Evolutionary conservation across 192 early-diverging fungal genomes (phyloP).

Genomic region (Thoreauomyces humboldtii): DNA sequence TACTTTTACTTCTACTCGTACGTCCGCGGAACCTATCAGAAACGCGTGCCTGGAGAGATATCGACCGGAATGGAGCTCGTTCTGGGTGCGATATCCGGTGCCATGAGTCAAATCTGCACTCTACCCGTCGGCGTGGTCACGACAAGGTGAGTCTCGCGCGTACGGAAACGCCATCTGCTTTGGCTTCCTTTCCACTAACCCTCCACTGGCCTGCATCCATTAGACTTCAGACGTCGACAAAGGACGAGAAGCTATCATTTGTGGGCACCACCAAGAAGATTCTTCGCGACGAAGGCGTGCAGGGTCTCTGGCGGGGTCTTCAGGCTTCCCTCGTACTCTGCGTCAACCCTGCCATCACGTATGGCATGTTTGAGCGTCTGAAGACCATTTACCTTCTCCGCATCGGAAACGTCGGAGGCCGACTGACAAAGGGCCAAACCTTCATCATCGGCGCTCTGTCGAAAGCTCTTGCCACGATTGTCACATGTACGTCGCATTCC

Average conservation of each 20-base stretch:
- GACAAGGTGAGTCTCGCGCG: conserved; percentile 52
- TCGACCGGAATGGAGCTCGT: conserved; percentile 85
- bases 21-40: conserved; percentile 40
- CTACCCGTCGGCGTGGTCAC: conserved; percentile 93
- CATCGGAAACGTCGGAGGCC: conserved; percentile 8
- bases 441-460: conserved; percentile 91
- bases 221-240: conserved; percentile 80
- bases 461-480: conserved; percentile 82
- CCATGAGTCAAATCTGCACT: conserved; percentile 82
- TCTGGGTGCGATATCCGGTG: conserved; percentile 87
- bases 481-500: conserved; percentile 40
- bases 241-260: conserved; percentile 63
- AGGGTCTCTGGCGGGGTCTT: conserved; percentile 88
- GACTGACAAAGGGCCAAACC: conserved; percentile 74
- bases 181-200: too few species aligned
- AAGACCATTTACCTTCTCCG: conserved; percentile 39
- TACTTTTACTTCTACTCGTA: conserved; percentile 62
- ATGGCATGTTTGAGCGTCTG: conserved; percentile 87
- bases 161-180: too few species aligned
- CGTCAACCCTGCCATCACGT: conserved; percentile 96
- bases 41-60: conserved; percentile 42
- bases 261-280: conserved; percentile 67
- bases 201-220: too few species aligned
- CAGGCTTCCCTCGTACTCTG: conserved; percentile 88
- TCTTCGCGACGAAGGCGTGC: conserved; percentile 69